phyloP scores from a whole-genome alignment of 371 early-diverging fungal species.

The Haplosporangium sp. region DNA sequence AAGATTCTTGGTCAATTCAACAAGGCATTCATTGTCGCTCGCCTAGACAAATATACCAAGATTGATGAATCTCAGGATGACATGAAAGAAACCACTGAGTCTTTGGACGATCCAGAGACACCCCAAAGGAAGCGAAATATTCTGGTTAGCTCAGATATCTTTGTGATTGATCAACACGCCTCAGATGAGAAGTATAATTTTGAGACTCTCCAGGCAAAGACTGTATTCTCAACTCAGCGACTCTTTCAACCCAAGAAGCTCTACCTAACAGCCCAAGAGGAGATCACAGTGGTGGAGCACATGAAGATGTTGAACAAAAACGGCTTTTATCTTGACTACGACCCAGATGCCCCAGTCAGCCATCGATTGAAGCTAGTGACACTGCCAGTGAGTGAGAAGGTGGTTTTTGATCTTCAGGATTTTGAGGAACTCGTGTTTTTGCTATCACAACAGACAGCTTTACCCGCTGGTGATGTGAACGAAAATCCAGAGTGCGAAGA shows the following conservation, averaged over 20 bases:
- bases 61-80: background rate
- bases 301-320: conserved; percentile 76
- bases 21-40: conserved; percentile 94
- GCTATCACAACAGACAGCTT: conserved; percentile 37
- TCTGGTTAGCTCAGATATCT: conserved; percentile 71
- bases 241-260: conserved; percentile 71
- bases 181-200: conserved; percentile 98
- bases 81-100: no score
- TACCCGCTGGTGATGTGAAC: background rate
- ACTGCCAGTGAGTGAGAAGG: conserved; percentile 73
- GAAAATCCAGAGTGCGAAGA: background rate
- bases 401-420: conserved; percentile 68
- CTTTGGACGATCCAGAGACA: background rate
- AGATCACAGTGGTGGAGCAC: conserved; percentile 83
- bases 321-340: conserved; percentile 81
- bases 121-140: background rate
- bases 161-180: conserved; percentile 99
- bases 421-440: conserved; percentile 48
- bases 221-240: conserved; percentile 75
- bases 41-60: conserved; percentile 59
- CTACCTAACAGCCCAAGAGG: conserved; percentile 84
- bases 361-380: conserved; percentile 72
- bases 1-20: conserved; percentile 98
- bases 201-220: conserved; percentile 80
- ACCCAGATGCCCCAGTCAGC: conserved; percentile 69